phyloP scores from a whole-genome alignment of 2,329 filamentous ascomycete species.

The Ophiostoma sp. region DNA sequence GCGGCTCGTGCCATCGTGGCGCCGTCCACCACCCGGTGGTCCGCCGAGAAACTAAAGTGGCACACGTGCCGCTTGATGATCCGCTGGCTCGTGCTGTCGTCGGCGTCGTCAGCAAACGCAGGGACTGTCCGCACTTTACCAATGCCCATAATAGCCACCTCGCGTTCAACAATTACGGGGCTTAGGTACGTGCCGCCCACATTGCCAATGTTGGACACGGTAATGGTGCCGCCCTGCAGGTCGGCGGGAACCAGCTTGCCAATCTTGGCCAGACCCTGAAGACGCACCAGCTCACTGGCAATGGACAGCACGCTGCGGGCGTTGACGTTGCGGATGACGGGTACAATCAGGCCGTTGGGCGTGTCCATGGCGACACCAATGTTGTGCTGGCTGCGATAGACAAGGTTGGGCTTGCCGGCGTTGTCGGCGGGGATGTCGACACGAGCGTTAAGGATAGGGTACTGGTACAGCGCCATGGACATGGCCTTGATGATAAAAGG shows the following conservation, averaged over 20 bases:
- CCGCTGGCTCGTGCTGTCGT: conserved; percentile 57
- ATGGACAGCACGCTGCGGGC: conserved; percentile 75
- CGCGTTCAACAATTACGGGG: conserved; percentile 85
- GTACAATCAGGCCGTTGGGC: conserved; percentile 81
- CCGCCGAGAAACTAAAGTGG: conserved; percentile 95
- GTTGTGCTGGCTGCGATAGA: conserved; percentile 84
- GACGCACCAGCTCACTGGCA: conserved; percentile 70
- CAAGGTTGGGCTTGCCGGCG: conserved; percentile 66
- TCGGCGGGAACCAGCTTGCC: conserved; percentile 75
- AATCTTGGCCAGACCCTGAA: conserved; percentile 70
- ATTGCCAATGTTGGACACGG: conserved; percentile 93
- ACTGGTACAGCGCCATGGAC: conserved; percentile 77
- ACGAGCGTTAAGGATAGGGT: conserved; percentile 83
- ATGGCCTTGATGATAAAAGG: conserved; percentile 96
- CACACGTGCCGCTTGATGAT: conserved; percentile 76
- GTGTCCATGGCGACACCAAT: conserved; percentile 97
- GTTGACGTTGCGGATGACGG: conserved; percentile 84
- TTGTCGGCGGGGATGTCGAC: conserved; percentile 57
- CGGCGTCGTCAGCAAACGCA: conserved; percentile 64
- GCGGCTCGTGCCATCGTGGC: conserved; percentile 92
- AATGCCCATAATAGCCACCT: conserved; percentile 89
- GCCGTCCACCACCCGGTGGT: conserved; percentile 91
- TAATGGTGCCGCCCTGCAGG: conserved; percentile 85
- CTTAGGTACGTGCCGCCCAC: conserved; percentile 91
- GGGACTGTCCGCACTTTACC: conserved; percentile 79